phyloP scores from a whole-genome alignment of 2,329 filamentous ascomycete species.

The Rasamsonia emersonii region DNA sequence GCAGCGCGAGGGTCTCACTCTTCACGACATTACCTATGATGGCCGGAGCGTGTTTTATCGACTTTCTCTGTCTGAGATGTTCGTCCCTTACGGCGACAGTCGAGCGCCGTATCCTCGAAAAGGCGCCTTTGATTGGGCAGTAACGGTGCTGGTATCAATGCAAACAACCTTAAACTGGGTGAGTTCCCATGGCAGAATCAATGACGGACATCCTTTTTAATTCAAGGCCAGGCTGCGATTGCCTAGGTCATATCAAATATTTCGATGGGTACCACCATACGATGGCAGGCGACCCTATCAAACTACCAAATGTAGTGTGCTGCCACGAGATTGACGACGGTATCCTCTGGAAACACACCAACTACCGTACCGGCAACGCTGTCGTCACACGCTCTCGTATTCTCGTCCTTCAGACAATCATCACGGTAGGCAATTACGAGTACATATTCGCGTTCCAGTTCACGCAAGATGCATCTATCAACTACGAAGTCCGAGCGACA shows the following conservation, averaged over 20 bases:
- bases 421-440: slow-evolving; percentile 63
- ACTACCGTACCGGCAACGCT: slow-evolving; percentile 55
- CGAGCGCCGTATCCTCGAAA: slow-evolving; percentile 57
- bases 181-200: not conserved
- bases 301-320: slow-evolving; percentile 5
- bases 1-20: slow-evolving; percentile 55
- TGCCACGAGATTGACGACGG: slow-evolving; percentile 49
- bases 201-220: not conserved
- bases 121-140: slow-evolving; percentile 60
- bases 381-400: slow-evolving; percentile 55
- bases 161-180: slow-evolving; percentile 60
- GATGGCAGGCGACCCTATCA: slow-evolving; percentile 1
- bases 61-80: slow-evolving; percentile 58
- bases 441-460: slow-evolving; percentile 59
- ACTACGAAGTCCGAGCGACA: slow-evolving; percentile 55
- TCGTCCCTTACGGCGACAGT: slow-evolving; percentile 39
- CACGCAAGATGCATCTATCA: slow-evolving; percentile 54
- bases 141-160: slow-evolving; percentile 51
- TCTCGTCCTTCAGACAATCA: slow-evolving; percentile 59
- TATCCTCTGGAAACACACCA: slow-evolving; percentile 63
- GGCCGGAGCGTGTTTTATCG: slow-evolving; percentile 56
- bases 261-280: slow-evolving; percentile 7
- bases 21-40: slow-evolving; percentile 60
- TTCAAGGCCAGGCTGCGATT: slow-evolving; percentile 44
- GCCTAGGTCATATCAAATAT: slow-evolving; percentile 52